Evolutionary conservation across 371 early-diverging fungal genomes (phyloP), one percentile per base, ranked within the genome.

Genomic region (Circinella minor): DNA sequence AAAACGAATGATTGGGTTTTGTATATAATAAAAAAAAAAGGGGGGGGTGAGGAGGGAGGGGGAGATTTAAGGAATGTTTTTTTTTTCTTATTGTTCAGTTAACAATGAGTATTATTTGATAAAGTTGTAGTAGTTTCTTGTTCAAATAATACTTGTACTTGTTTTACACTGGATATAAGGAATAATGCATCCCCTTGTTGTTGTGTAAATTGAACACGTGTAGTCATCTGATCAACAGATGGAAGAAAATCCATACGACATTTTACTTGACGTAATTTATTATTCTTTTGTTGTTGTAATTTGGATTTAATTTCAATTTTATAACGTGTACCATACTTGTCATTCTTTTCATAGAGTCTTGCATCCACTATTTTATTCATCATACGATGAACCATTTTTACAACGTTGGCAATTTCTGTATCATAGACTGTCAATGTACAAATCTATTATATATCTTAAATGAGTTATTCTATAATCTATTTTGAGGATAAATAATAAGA

Each of bases 231-330:
- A 38, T 82, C 75, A 20, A 71, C 59, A 46, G 71, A 66, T 37
- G 79, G 70, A 61, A 78, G 64, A 48, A 82, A 72, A 10, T 82
- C 83, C 71, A 82, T 74, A 66, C 80, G 74, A 63, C 83, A 82
- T 64, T 82, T 82, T 20, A 82, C 80, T 74, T 82, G 83, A 17
- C 78, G 76, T 47, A 38, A 18, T 63, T 77, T 78, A n/a, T 59
- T 63, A 20, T 20, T 14, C 67, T 68, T 71, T 46, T 74, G 66
- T 34, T 68, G 69, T 46, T 74, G 66, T 34, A 63, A 27, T n/a
- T 77, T 75, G 27, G 69, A 68, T 59, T 77, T 80, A 57, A 82
- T 82, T 51, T 82, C 83, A 9, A 75, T 72, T 68, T 82, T 82
- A 67, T 80, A 82, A 4, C 83, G 75, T 43, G 72, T 67, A 17